Conservation (phyloP, 306 rosid species). For the Vigna radiata region DNA sequence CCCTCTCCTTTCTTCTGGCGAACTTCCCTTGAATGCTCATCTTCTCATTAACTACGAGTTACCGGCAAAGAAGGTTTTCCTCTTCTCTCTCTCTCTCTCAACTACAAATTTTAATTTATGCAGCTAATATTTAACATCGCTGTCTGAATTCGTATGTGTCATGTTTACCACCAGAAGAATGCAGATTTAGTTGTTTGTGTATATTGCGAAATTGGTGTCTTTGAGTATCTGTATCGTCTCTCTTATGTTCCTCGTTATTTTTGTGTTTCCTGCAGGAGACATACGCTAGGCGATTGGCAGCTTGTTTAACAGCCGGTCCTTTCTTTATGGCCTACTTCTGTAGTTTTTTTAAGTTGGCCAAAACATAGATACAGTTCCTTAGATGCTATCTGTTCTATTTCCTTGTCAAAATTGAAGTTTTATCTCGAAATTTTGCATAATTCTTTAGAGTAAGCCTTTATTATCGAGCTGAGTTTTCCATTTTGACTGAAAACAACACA, state of each 20-base stretch:
- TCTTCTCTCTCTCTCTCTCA: background rate
- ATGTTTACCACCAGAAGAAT: constrained; percentile 4
- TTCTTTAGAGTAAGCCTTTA: background rate
- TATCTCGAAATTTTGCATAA: background rate
- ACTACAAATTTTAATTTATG: background rate
- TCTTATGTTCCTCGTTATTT: constrained; percentile 33
- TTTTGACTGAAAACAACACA: background rate
- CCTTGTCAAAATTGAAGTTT: background rate
- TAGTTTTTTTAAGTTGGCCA: background rate
- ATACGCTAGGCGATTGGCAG: constrained; percentile 72
- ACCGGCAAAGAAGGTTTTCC: constrained; percentile 76
- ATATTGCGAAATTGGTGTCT: constrained; percentile 19
- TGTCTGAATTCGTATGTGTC: background rate
- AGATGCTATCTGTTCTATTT: background rate
- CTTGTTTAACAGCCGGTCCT: constrained; percentile 89
- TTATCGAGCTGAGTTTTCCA: background rate
- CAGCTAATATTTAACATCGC: background rate
- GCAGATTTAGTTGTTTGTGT: constrained; percentile 30
- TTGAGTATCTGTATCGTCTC: background rate
- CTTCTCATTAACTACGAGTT: constrained; percentile 85
- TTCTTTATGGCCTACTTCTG: constrained; percentile 46
- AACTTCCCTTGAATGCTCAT: constrained; percentile 66
- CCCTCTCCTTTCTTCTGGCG: constrained; percentile 83
- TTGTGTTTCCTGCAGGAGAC: constrained; percentile 69
- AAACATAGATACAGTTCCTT: background rate